Percentiles rank a stretch among this genome's conserved stretches.
Evolutionary conservation across 495 filamentous ascomycete species (phyloP).

Genomic region (Penicillium coprophilum): DNA sequence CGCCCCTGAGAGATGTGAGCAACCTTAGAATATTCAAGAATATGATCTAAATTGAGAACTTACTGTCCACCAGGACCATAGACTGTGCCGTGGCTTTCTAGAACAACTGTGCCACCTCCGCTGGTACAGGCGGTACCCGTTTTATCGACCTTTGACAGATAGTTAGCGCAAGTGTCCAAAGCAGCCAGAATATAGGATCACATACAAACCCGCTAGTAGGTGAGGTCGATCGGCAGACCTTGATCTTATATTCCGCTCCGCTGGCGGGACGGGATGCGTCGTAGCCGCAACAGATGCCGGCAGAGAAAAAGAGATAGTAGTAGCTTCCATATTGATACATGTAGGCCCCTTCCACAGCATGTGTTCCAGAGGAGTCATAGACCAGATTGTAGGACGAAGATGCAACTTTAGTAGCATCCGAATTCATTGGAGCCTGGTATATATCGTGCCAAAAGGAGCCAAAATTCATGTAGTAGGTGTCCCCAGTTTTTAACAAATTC

Average conservation of each 20-base stretch:
- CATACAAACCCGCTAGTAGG: conserved; percentile 56
- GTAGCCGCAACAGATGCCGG: conserved; percentile 66
- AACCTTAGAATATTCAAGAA: neutral
- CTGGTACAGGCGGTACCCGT: conserved; percentile 55
- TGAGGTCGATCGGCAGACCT: conserved; percentile 61
- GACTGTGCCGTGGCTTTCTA: conserved; percentile 60
- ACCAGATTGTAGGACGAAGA: conserved; percentile 51
- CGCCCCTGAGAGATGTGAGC: conserved; percentile 36
- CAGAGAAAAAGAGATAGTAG: conserved; percentile 71
- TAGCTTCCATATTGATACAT: conserved; percentile 57
- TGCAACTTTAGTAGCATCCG: conserved; percentile 40
- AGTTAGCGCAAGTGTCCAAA: neutral
- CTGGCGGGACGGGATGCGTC: conserved; percentile 48
- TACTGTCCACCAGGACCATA: conserved; percentile 76
- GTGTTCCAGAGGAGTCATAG: conserved; percentile 51
- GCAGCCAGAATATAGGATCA: neutral
- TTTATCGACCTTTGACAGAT: conserved; percentile 46
- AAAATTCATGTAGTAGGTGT: conserved; percentile 60
- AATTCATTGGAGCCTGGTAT: conserved; percentile 60
- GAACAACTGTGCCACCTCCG: conserved; percentile 64
- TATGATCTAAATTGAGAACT: conserved; percentile 8
- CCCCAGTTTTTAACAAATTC: conserved; percentile 54
- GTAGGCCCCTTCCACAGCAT: conserved; percentile 60
- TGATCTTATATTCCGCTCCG: conserved; percentile 70
- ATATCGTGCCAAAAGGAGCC: conserved; percentile 72